These are phyloP conservation scores for Escallonia herrerae DNA, from an alignment of 129 eudicot genomes.

Conservation along the genomic window DNA sequence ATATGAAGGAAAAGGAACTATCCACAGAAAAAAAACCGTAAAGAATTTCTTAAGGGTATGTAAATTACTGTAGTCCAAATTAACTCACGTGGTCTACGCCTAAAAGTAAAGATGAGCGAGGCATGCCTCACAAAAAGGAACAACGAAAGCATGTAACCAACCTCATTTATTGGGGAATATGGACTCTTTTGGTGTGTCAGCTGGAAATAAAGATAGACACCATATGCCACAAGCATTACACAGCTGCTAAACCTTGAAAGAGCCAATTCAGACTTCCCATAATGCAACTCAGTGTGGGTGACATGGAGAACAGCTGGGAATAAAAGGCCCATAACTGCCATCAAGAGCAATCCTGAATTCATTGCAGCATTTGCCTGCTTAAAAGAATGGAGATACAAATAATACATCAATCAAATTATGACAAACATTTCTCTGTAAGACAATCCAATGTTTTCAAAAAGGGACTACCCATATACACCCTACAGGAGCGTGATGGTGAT, in stretches of 20 bases:
- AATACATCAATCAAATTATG: neutral
- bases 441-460: no score
- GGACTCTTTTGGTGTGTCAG: conserved; percentile 44
- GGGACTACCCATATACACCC: no score
- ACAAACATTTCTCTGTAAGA: neutral
- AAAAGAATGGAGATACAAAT: conserved; percentile 1
- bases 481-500: no score
- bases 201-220: conserved; percentile 62
- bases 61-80: no score
- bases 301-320: conserved; percentile 75
- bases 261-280: conserved; percentile 56
- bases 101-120: no score
- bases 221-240: conserved; percentile 77
- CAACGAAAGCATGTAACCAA: neutral
- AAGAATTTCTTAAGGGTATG: no score
- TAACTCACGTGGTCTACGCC: no score
- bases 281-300: conserved; percentile 67
- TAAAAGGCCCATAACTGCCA: conserved; percentile 78
- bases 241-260: conserved; percentile 94
- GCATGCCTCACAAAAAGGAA: neutral
- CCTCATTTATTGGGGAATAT: conserved; percentile 29
- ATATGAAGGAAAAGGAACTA: no score
- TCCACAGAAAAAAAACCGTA: no score
- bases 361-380: conserved; percentile 59
- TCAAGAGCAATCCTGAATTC: conserved; percentile 74